Evolutionary conservation across 352 stramenopile species (phyloP).

Genomic region (Thraustotheca clavata): DNA sequence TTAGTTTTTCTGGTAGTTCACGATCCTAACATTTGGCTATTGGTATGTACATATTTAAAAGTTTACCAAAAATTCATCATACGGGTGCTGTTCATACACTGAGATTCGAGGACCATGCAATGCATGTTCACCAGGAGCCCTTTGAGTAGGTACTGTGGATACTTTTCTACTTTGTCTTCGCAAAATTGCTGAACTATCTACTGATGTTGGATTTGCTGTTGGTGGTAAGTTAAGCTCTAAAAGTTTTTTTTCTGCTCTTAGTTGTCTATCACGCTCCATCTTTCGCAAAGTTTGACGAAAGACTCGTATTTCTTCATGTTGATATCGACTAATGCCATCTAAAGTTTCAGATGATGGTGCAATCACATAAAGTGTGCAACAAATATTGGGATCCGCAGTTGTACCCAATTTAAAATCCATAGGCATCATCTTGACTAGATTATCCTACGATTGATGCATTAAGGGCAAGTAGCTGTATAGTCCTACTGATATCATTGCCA

Average conservation of each 20-base stretch:
- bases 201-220: not conserved
- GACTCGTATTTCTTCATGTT: conserved; percentile 58
- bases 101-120: conserved; percentile 35
- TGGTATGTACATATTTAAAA: not conserved
- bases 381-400: conserved; percentile 63
- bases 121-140: conserved; percentile 29
- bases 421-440: conserved; percentile 57
- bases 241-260: not conserved
- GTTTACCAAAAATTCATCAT: conserved; percentile 17
- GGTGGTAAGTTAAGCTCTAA: not conserved
- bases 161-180: conserved; percentile 27
- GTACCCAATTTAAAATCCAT: conserved; percentile 72
- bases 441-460: conserved; percentile 20
- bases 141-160: conserved; percentile 46
- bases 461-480: not conserved
- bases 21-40: not conserved
- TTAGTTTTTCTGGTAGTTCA: not conserved
- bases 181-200: not conserved
- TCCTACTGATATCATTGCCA: conserved; percentile 47
- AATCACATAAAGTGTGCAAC: conserved; percentile 72
- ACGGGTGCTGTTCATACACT: conserved; percentile 31
- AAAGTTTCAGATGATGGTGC: conserved; percentile 46
- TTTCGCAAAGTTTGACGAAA: conserved; percentile 68
- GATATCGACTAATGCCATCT: conserved; percentile 49
- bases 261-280: conserved; percentile 28